Percentiles rank a stretch among this genome's conserved stretches.
phyloP scores from a whole-genome alignment of 2,329 filamentous ascomycete species.

The Clarireedia paspali region DNA sequence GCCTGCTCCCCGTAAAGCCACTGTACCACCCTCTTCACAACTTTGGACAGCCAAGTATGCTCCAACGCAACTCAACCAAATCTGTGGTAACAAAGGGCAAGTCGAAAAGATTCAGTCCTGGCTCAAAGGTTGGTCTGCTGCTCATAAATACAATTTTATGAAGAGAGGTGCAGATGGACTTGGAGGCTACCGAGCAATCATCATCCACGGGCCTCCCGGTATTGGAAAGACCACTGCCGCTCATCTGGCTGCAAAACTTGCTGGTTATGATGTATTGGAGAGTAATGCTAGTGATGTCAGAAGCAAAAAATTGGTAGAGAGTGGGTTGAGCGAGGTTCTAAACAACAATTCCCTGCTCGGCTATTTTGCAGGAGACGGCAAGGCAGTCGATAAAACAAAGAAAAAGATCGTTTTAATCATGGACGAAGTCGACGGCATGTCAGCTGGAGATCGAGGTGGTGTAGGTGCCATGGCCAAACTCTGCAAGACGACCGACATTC shows the following conservation, averaged over 20 bases:
- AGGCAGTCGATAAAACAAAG: constrained; percentile 70
- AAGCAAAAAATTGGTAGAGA: constrained; percentile 93
- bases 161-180: constrained; percentile 76
- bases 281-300: constrained; percentile 92
- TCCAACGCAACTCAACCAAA: constrained; percentile 73
- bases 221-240: constrained; percentile 98
- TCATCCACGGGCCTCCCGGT: constrained; percentile 89
- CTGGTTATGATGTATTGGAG: constrained; percentile 89
- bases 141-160: constrained; percentile 74
- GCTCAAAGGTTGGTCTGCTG: constrained; percentile 75
- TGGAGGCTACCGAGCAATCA: constrained; percentile 79
- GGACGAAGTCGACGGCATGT: constrained; percentile 99
- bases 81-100: constrained; percentile 86
- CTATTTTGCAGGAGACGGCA: constrained; percentile 79
- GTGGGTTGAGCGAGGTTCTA: constrained; percentile 78
- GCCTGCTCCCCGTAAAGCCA: constrained; percentile 32
- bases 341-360: constrained; percentile 89
- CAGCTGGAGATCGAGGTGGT: constrained; percentile 88
- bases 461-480: constrained; percentile 90
- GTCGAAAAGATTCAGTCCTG: constrained; percentile 88
- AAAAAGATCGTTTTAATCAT: constrained; percentile 96
- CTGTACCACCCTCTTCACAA: constrained; percentile 45
- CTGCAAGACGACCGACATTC: constrained; percentile 90
- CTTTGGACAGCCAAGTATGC: constrained; percentile 96
- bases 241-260: constrained; percentile 85